These are phyloP conservation scores for Acanthamoeba healyi DNA, from an alignment of 208 protist genomes.

Conservation along the genomic window DNA sequence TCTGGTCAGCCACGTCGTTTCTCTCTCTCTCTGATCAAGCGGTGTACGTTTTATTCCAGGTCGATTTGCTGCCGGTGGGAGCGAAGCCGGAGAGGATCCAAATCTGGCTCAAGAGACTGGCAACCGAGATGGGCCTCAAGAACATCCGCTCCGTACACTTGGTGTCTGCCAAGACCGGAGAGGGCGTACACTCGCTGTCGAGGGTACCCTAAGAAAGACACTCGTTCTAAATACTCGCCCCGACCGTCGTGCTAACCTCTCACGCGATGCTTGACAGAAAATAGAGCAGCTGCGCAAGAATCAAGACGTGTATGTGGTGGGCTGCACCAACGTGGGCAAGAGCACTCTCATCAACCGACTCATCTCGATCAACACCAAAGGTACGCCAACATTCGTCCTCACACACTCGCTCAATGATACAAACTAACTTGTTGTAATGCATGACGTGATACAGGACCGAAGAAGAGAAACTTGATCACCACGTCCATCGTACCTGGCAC, in stretches of 20 bases:
- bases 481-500: slow-evolving; percentile 81
- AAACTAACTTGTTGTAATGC: too few species aligned
- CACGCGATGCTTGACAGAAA: slow-evolving; percentile 16
- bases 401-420: neutral
- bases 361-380: slow-evolving; percentile 68
- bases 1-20: too few species aligned
- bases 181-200: slow-evolving; percentile 54
- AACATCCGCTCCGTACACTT: slow-evolving; percentile 62
- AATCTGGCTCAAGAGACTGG: slow-evolving; percentile 34
- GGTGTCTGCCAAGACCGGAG: slow-evolving; percentile 36
- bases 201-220: too few species aligned
- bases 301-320: slow-evolving; percentile 79
- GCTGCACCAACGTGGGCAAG: slow-evolving; percentile 83
- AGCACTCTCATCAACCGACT: slow-evolving; percentile 80
- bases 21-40: too few species aligned
- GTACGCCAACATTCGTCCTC: neutral
- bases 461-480: slow-evolving; percentile 66
- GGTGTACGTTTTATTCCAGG: neutral
- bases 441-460: too few species aligned
- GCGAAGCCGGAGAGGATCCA: slow-evolving; percentile 46
- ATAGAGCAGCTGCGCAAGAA: slow-evolving; percentile 74
- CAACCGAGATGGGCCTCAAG: slow-evolving; percentile 26
- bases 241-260: neutral
- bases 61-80: slow-evolving; percentile 24
- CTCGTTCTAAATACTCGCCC: too few species aligned